Evolutionary conservation across 768 basidiomycete species (phyloP).

Genomic region (Trametes maxima): DNA sequence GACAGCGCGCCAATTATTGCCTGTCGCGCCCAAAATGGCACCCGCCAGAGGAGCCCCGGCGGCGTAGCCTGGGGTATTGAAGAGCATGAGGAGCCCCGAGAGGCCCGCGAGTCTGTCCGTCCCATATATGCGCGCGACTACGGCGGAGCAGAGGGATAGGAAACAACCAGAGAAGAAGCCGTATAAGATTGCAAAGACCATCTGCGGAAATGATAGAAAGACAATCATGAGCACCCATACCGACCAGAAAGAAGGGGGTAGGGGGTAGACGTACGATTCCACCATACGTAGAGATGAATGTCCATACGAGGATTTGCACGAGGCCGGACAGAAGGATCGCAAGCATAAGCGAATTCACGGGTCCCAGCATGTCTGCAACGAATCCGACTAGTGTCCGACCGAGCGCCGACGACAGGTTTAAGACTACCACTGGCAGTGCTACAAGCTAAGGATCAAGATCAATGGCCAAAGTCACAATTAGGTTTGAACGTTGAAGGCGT

Average conservation of each 20-base stretch:
- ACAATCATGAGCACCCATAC: not conserved
- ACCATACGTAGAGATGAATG: slow-evolving; percentile 23
- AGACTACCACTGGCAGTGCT: slow-evolving; percentile 20
- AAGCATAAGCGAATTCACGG: slow-evolving; percentile 26
- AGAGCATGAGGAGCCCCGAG: slow-evolving; percentile 22
- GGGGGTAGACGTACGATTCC: slow-evolving; percentile 26
- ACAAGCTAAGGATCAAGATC: slow-evolving; percentile 10
- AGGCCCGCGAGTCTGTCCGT: slow-evolving; percentile 22
- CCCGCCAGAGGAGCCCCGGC: slow-evolving; percentile 38
- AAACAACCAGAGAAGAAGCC: slow-evolving; percentile 41
- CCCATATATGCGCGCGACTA: slow-evolving; percentile 26
- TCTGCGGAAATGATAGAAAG: slow-evolving; percentile 7
- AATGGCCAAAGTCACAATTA: not conserved
- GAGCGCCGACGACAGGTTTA: slow-evolving; percentile 26
- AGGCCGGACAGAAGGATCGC: slow-evolving; percentile 26
- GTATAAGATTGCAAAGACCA: slow-evolving; percentile 36
- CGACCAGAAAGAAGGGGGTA: not conserved
- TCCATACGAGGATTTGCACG: slow-evolving; percentile 27
- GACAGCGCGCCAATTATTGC: slow-evolving; percentile 36
- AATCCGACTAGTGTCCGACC: slow-evolving; percentile 27
- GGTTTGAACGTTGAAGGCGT: not conserved
- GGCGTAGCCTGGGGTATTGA: slow-evolving; percentile 31
- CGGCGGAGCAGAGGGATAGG: slow-evolving; percentile 37
- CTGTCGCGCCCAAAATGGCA: slow-evolving; percentile 34
- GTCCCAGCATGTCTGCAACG: slow-evolving; percentile 25